Evolutionary conservation across 805 yeast species (phyloP), one percentile per base, ranked within the genome.

Genomic region (Hanseniaspora thailandica): DNA sequence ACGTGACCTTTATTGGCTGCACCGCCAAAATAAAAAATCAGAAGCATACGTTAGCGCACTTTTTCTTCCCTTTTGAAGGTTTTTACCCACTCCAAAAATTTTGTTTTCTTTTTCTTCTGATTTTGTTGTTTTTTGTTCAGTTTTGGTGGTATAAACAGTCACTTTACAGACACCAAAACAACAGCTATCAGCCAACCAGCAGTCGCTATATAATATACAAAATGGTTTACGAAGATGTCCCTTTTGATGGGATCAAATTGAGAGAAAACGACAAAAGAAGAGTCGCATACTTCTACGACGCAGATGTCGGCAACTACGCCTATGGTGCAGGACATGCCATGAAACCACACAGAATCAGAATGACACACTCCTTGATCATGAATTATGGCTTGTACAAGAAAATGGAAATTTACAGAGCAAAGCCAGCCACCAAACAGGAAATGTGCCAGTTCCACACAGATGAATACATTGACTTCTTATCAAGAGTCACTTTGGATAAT

Each of bases 311-410:
- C 34, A 93, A 93, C 71, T 90, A 90, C 69, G 95, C 97, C 44
- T 93, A 93, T 66, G 97, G 97, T 55, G 93, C 96, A 4, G 96
- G 96, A 28, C 98, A 93, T 68, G 97, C 97, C 39, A 93, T 93
- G 98, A 93, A 93, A 66, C 98, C 98, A 23, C 97, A 90, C 68
- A 81, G 98, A 65, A 88, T 93, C 71, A 84, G 97, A 79, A 89
- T 93, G 95, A 95, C 97, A 7, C 97, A 93, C 68, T 86, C 95
- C 40, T 75, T 93, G 62, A 86, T 93, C 59, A 90, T 93, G 95
- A 89, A 90, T 70, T 93, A 93, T 67, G 97, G 97, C 1, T 76
- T 93, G 51, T 89, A 93, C 72, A 87, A 89, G 68, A 85, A 90
- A 69, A 90, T 93, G 96, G 97, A 93, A 66, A 86, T 93, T 47